Base-by-base conservation (phyloP, 2,329 filamentous ascomycete genomes). In the Elsinoe batatas region DNA sequence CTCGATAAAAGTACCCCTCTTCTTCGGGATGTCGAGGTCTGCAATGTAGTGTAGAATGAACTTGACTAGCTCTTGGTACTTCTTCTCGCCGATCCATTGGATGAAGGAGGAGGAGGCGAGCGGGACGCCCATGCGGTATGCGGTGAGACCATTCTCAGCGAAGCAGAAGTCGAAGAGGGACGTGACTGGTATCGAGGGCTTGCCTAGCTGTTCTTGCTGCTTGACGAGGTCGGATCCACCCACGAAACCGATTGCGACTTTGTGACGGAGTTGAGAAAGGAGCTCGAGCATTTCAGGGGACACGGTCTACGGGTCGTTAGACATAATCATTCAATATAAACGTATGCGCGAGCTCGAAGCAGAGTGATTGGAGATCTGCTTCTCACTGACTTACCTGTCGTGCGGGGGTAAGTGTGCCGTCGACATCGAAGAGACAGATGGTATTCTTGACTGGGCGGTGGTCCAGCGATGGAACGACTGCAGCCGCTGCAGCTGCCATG, bases 111-210 rank as follows among this genome's bases (percentile, higher is more conserved):
- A 86, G 65, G 82, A 83, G 1, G 84, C 77, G 57, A 97, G 81
- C 56, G 80, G 78, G 69, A 84, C 73, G 65, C 91, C 93, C 66
- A 91, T 74, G 67, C 90, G 89, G 79, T 80, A 95, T 42, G 91
- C 93, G 1, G 87, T 94, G 63, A 98, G 82, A 10, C 93, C 93
- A 74, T 98, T 98, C 77, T 98, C 93, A 58, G 90, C 78, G 76
- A 98, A 98, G 81, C 87, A 93, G 76, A 88, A 98, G 78, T 98
- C 93, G 77, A 98, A 98, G 66, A 97, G 83, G 59, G 82, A 77
- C 53, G 84, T 90, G 59, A 97, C 91, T 63, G 76, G 70, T 63
- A 85, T 79, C 57, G 79, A 74, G 22, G 80, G 70, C 3, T 81
- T 79, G 69, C 90, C 90, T 59, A 97, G 81, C 76, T 97, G 91